Percentiles rank a stretch among this genome's conserved stretches.
These are phyloP conservation scores for Sistotremastrum suecicum DNA, from an alignment of 768 basidiomycete species.

Conservation along the genomic window DNA sequence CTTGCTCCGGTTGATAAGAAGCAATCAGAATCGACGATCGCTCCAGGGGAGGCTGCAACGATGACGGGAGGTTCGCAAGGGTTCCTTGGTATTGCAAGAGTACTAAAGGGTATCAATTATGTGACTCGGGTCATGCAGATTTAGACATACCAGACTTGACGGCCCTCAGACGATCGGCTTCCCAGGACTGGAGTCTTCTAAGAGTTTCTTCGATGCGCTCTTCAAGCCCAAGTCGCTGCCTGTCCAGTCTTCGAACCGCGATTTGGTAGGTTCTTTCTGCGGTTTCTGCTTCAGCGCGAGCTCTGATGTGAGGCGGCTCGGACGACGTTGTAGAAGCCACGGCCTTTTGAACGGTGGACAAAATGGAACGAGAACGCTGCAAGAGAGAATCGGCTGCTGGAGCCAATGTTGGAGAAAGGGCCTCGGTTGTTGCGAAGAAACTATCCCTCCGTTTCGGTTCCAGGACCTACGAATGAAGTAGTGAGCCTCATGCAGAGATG, in stretches of 20 bases:
- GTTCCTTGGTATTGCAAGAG: conserved; percentile 81
- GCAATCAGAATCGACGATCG: conserved; percentile 64
- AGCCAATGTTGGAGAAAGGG: conserved; percentile 14
- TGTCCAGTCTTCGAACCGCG: conserved; percentile 69
- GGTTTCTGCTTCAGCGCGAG: conserved; percentile 64
- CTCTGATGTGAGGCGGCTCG: conserved; percentile 57
- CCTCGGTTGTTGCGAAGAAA: too few species aligned
- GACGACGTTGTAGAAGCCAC: conserved; percentile 29
- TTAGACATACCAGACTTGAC: conserved; percentile 58
- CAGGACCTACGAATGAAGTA: background rate
- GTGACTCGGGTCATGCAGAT: background rate
- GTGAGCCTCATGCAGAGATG: background rate
- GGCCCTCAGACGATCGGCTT: conserved; percentile 66
- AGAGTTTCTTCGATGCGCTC: conserved; percentile 75
- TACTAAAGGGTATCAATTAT: conserved; percentile 27
- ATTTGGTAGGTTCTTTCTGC: conserved; percentile 72
- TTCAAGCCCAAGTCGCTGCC: conserved; percentile 75
- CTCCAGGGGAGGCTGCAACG: conserved; percentile 48
- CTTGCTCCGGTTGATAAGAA: conserved; percentile 79
- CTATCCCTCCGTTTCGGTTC: background rate
- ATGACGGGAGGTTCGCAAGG: conserved; percentile 54
- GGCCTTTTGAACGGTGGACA: conserved; percentile 61
- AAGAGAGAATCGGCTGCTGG: conserved; percentile 41
- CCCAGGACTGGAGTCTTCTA: conserved; percentile 73
- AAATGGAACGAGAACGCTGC: conserved; percentile 55